Conservation (phyloP, 345 rosid species). For the Triadica sebifera region DNA sequence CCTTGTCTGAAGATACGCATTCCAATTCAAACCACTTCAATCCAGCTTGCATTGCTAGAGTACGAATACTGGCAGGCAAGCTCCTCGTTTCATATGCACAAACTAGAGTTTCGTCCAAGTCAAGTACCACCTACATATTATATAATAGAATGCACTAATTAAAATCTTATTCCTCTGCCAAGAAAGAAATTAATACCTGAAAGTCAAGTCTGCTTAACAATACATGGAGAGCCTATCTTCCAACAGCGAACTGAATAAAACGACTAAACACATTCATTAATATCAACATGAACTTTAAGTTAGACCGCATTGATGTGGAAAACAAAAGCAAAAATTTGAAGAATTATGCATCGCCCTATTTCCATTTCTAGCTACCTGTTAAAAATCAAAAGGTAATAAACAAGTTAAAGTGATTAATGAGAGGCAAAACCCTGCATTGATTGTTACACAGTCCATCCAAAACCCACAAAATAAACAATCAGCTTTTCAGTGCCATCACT, state of each 20-base stretch:
- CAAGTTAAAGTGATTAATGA: not conserved
- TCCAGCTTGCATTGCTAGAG: constrained; percentile 25
- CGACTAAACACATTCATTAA: not conserved
- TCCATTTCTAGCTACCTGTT: not conserved
- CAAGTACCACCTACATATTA: constrained; percentile 29
- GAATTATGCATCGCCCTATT: not conserved
- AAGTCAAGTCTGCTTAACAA: not conserved
- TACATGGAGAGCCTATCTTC: not conserved
- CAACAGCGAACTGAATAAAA: not conserved
- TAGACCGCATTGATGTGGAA: not conserved
- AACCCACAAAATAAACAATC: not conserved
- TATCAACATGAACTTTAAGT: not conserved
- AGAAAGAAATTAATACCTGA: not conserved
- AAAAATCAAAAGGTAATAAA: not conserved
- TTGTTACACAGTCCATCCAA: not conserved
- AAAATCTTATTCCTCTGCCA: not conserved
- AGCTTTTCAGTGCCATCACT: not conserved
- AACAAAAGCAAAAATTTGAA: not conserved
- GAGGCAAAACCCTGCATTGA: not conserved
- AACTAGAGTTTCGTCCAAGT: constrained; percentile 33
- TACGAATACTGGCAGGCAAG: constrained; percentile 22
- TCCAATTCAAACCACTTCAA: constrained; percentile 31
- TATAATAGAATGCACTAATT: not conserved
- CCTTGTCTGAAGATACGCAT: constrained; percentile 26
- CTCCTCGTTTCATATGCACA: constrained; percentile 29